Evolutionary conservation across 805 yeast genomes (phyloP), one percentile per base, ranked within the genome.

Genomic region (Torulaspora maleeae): DNA sequence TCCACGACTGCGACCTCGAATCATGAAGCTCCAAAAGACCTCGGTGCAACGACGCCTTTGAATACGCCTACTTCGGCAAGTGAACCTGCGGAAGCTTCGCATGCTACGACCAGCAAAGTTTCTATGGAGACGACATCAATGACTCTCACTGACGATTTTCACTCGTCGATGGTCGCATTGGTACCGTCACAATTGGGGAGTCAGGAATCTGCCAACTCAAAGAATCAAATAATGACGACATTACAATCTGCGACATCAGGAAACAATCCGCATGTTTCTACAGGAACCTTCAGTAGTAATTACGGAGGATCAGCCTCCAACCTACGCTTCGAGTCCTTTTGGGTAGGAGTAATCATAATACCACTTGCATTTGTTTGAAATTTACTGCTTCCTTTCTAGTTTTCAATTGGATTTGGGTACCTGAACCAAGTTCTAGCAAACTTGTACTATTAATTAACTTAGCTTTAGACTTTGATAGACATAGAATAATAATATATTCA

Each of bases 281-380:
- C 44, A 10, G 25, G 25, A 25, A 10, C 38, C 15, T 25, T 41
- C 19, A 11, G 24, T 11, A 25, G 6, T 17, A 35, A 22, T n/a
- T 38, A 38, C 22, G 39, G 38, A 16, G 47, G 43, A 2, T 44
- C 47, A 9, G 47, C 30, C 5, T 13, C 47, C 11, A 22, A 11
- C 15, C 12, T 28, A 4, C 17, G 10, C 13, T 20, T 24, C 27
- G 34, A 30, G 7, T 44, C 47, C 17, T 9, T 17, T 10, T 38
- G 41, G 35, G 34, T 15, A 19, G 27, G 30, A 13, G 5, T 44
- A 9, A 38, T 38, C 20, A 39, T 39, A 15, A 13, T 44, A 12
- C 43, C 47, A 33, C 25, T 44, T n/a, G 47, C 43, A 15, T 41
- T 41, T 24, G 34, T 41, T 34, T 41, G 32, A 41, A 16, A 24